These are phyloP conservation scores for Phytophthora capsici DNA, from an alignment of 352 stramenopile species.

Conservation along the genomic window DNA sequence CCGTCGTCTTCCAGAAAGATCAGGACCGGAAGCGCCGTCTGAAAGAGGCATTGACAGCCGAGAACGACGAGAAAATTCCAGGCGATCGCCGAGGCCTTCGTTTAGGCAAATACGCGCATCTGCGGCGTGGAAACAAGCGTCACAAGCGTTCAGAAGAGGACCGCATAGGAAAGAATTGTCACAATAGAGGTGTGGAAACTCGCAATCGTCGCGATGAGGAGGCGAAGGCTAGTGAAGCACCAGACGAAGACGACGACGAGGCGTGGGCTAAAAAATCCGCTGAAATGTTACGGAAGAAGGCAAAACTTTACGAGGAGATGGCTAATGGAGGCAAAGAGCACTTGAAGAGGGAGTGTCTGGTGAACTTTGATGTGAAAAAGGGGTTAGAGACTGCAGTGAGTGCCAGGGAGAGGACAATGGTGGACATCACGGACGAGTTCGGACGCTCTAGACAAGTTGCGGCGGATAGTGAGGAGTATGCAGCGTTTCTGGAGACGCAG, in stretches of 20 bases:
- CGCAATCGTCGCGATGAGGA: conserved; percentile 62
- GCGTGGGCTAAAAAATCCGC: conserved; percentile 64
- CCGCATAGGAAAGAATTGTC: conserved; percentile 21
- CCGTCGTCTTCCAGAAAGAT: conserved; percentile 85
- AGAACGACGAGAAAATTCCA: conserved; percentile 12
- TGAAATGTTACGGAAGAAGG: conserved; percentile 72
- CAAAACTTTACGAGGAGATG: conserved; percentile 81
- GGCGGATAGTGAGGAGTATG: conserved; percentile 45
- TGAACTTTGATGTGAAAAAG: conserved; percentile 76
- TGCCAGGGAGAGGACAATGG: conserved; percentile 11
- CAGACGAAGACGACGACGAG: conserved; percentile 68
- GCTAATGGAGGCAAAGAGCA: conserved; percentile 26
- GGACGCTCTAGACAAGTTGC: conserved; percentile 55
- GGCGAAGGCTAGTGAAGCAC: conserved; percentile 43
- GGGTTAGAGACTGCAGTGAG: background rate
- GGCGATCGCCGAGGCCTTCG: conserved; percentile 11
- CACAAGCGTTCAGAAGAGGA: conserved; percentile 40
- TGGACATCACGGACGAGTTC: conserved; percentile 62
- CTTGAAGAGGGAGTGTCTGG: conserved; percentile 59
- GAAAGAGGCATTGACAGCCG: conserved; percentile 41
- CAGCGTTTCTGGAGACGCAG: conserved; percentile 30
- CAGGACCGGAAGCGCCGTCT: conserved; percentile 73
- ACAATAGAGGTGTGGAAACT: conserved; percentile 69
- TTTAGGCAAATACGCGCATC: conserved; percentile 55
- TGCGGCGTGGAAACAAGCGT: conserved; percentile 43